These are phyloP conservation scores for Wickerhamomyces rabaulensis DNA, from an alignment of 805 yeast genomes.

Conservation along the genomic window DNA sequence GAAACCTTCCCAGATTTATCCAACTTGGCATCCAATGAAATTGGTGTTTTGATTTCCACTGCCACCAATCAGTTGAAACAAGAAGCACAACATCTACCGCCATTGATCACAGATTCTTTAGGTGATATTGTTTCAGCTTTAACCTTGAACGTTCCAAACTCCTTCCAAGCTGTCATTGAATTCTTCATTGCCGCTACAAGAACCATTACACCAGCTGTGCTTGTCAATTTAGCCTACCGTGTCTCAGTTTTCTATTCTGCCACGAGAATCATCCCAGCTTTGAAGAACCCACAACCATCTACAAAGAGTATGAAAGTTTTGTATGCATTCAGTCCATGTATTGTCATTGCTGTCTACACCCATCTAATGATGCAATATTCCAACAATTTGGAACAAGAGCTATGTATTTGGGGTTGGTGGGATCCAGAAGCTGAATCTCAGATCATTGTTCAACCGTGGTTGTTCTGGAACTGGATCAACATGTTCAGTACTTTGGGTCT, in stretches of 20 bases:
- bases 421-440: constrained; percentile 14
- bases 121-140: constrained; percentile 17
- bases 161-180: constrained; percentile 30
- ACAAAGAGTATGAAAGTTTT: constrained; percentile 43
- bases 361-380: constrained; percentile 81
- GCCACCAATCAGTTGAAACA: constrained; percentile 27
- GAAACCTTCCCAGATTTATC: constrained; percentile 89
- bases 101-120: constrained; percentile 23
- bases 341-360: constrained; percentile 91
- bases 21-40: constrained; percentile 41
- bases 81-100: constrained; percentile 27
- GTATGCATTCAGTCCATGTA: constrained; percentile 89
- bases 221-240: constrained; percentile 78
- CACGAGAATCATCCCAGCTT: constrained; percentile 84
- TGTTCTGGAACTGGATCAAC: constrained; percentile 96
- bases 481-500: constrained; percentile 75
- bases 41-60: constrained; percentile 32
- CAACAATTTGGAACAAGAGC: constrained; percentile 62
- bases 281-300: constrained; percentile 34
- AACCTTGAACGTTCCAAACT: constrained; percentile 22
- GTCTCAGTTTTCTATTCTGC: constrained; percentile 87
- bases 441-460: constrained; percentile 65
- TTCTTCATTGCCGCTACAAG: constrained; percentile 41
- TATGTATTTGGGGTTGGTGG: constrained; percentile 57
- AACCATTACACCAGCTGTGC: constrained; percentile 72